Base-by-base conservation (phyloP, 2,329 filamentous ascomycete genomes). In the Gliomastix tumulicola region DNA sequence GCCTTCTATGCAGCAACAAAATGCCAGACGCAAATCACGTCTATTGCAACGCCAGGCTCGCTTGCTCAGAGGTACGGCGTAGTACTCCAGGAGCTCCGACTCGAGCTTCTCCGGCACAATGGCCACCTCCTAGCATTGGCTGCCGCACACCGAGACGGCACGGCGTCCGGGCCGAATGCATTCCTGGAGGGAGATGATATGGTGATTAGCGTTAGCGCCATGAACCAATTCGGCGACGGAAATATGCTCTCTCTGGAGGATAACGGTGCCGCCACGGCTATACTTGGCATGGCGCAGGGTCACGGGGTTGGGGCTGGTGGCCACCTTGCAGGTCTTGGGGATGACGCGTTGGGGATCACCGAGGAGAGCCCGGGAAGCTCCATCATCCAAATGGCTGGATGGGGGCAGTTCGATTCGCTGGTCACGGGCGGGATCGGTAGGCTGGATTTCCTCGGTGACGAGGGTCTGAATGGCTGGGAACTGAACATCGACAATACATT, bases 41-140 rank as follows among this genome's bases (percentile, higher is more conserved):
- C 47, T 2, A 56, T 60, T 27, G 61, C 59, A 0, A 54, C 55
- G 3, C 50, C 51, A 6, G 59, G 59, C 1, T 66, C 63, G 0
- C 50, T 66, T 8, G 52, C 56, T 3, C 53, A 63, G 30, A 48
- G 65, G 16, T 68, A 66, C 32, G 56, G 56, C 2, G 48, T 66
- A n/a, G 61, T 67, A 3, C 45, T 68, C 0, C 56, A 65, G 17
- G 61, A 65, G 27, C 33, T 54, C 7, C 45, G 50, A 4, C 35
- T 48, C 4, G 51, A 55, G 27, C 33, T 51, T 1, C 21, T 53
- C 6, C 43, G 49, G 2, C 41, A 49, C n/a, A 53, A 52, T 10
- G 34, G 22, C 5, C 44, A 46, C 17, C 34, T 51, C 3, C 35
- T 40, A 19, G 32, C 30, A 21, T 27, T 28, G 7, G n/a, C n/a